Evolutionary conservation across 768 basidiomycete species (phyloP), one percentile per base, ranked within the genome.

Genomic region (Collybiopsis luxurians): DNA sequence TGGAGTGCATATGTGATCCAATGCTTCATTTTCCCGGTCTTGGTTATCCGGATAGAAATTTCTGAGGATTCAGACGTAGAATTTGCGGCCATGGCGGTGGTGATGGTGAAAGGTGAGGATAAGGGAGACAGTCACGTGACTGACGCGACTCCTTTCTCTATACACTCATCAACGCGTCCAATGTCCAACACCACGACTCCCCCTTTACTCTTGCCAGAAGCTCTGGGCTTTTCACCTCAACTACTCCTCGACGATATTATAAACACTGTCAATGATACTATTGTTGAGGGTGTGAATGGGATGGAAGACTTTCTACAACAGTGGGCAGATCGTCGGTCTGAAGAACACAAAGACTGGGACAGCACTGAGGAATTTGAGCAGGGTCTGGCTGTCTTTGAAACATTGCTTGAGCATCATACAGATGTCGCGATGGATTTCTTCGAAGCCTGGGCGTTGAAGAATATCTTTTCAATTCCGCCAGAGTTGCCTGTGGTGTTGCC

Each of bases 391-490:
- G 81, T 90, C 23, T 92, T 96, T 60, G 91, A 95, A 68, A 95
- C 94, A 0, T 78, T 95, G 43, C 78, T 97, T 13, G 91, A 95
- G 65, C 85, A 85, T 54, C 93, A 95, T 62, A 87, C 90, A 43
- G 94, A 97, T 65, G 80, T 92, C 44, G 94, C 93, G 0, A 92
- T 95, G 58, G 94, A 97, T 68, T 90, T 88, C 66, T 91, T 97
- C 63, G 93, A 94, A 71, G 87, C 86, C 0, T 96, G 94, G 93
- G 86, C 85, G 11, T 69, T 94, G 65, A 77, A 92, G 40, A 97
- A 96, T 70, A 89, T 94, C 56, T 96, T 96, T 64, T 82, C 85
- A 51, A 79, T 94, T 15, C 83, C 86, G 0, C 75, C 81, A 2
- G 84, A 86, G 58, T 64, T 92, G 31, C 86, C 86, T 0, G 73